Evolutionary conservation across 2,329 filamentous ascomycete species (phyloP).

Genomic region (Colletotrichum scovillei): DNA sequence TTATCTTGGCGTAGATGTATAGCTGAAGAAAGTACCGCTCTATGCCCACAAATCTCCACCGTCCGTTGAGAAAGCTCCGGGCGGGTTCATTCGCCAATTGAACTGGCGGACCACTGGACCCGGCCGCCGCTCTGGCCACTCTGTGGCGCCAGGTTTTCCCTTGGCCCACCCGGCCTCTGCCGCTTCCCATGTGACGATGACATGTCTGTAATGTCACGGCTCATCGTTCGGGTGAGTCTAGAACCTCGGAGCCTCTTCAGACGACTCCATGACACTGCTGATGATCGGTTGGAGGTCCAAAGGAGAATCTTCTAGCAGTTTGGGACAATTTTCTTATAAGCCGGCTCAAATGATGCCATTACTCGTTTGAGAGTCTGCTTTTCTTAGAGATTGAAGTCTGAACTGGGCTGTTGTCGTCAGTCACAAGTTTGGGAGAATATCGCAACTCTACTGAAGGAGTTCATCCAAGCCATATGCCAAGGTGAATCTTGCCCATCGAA

Average conservation of each 20-base stretch:
- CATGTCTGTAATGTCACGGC: slow-evolving; percentile 9
- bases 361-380: neutral
- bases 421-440: neutral
- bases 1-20: too few species aligned
- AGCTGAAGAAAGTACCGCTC: neutral
- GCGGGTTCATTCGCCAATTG: slow-evolving; percentile 27
- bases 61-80: slow-evolving; percentile 31
- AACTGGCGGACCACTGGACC: slow-evolving; percentile 5
- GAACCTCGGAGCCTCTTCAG: neutral
- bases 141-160: slow-evolving; percentile 11
- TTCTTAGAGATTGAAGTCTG: neutral
- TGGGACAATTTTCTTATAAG: too few species aligned
- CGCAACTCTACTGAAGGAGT: neutral
- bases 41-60: slow-evolving; percentile 22
- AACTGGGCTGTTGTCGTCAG: neutral
- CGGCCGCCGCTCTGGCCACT: slow-evolving; percentile 20
- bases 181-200: slow-evolving; percentile 34
- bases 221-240: slow-evolving; percentile 7
- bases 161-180: slow-evolving; percentile 12
- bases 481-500: neutral
- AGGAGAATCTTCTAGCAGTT: neutral
- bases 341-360: neutral
- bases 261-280: neutral
- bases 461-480: neutral
- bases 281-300: neutral